A percentile compares a stretch with the other conserved stretches of the same genome.
Evolutionary conservation across 345 rosid genomes (phyloP).

Genomic region (Brassica cretica): DNA sequence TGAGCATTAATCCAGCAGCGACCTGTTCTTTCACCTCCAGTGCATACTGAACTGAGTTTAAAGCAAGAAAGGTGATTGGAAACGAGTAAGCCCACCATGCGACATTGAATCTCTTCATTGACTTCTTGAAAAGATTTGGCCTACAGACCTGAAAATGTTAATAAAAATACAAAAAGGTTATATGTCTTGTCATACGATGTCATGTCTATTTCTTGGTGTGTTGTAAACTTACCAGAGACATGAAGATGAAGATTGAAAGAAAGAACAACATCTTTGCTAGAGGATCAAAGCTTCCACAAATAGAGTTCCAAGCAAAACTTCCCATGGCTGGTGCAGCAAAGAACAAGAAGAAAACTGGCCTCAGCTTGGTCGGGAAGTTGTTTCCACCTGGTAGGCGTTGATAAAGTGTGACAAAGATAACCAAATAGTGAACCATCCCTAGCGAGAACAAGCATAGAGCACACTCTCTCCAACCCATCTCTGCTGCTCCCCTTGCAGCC

Average conservation of each 20-base stretch:
- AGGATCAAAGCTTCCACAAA: slow-evolving; percentile 51
- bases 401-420: slow-evolving; percentile 71
- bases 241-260: slow-evolving; percentile 58
- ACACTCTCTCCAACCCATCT: slow-evolving; percentile 60
- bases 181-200: background rate
- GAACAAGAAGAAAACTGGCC: slow-evolving; percentile 71
- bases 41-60: slow-evolving; percentile 57
- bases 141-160: slow-evolving; percentile 52
- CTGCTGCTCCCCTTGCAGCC: slow-evolving; percentile 57
- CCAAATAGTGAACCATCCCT: slow-evolving; percentile 64
- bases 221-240: slow-evolving; percentile 51
- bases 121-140: slow-evolving; percentile 64
- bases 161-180: background rate
- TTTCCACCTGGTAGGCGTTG: slow-evolving; percentile 55
- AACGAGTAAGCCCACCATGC: slow-evolving; percentile 79
- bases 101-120: slow-evolving; percentile 61
- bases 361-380: slow-evolving; percentile 44
- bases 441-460: slow-evolving; percentile 66
- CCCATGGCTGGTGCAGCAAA: slow-evolving; percentile 70
- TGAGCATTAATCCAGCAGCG: slow-evolving; percentile 47
- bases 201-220: background rate
- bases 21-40: slow-evolving; percentile 43
- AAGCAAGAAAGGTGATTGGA: slow-evolving; percentile 55
- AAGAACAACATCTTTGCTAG: slow-evolving; percentile 61
- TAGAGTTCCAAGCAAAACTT: slow-evolving; percentile 68